Evolutionary conservation across 2,329 filamentous ascomycete species (phyloP), one percentile per base, ranked within the genome.

Genomic region (Cryphonectria parasitica): DNA sequence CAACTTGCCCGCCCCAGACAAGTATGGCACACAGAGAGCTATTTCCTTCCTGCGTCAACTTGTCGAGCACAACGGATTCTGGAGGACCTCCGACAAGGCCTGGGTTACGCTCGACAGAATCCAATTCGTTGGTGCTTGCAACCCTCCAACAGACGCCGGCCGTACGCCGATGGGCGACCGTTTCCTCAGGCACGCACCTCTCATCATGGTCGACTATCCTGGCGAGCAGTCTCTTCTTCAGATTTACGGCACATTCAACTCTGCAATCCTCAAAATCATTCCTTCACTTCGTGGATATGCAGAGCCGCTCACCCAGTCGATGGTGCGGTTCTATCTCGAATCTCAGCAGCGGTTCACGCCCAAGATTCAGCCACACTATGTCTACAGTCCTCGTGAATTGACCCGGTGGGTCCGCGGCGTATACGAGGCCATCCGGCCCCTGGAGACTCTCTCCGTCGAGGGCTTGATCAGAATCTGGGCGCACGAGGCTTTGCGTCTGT

Each of bases 121-220:
- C 77, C 96, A 99, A 79, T 99, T 99, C 75, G 97, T 99, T 67
- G 96, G 96, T 76, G 96, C 96, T 77, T 99, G 96, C 80, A 99
- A 99, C 82, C 97, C 96, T 76, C 96, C 96, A 0, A 98, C 96
- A 0, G 97, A 99, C 82, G 95, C 95, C 75, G 96, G 96, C 36
- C 94, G 96, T 87, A 98, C 96, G 17, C 92, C 96, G 0, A 91
- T 99, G 85, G 96, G 94, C 60, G 90, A 94, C 65, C 89, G 96
- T 76, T 99, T 99, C 88, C 87, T 99, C 74, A 90, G 97, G 71
- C 97, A 99, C 80, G 94, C 96, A 22, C 96, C 96, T n/a, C 89
- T 99, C 68, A 92, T 99, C 82, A 99, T 99, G 97, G 97, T 99
- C 58, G 96, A 99, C 79, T 99, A 99, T 78, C 96, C 96, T 72